Evolutionary conservation across 192 early-diverging fungal genomes (phyloP), one percentile per base, ranked within the genome.

Genomic region (Entomortierella lignicola): DNA sequence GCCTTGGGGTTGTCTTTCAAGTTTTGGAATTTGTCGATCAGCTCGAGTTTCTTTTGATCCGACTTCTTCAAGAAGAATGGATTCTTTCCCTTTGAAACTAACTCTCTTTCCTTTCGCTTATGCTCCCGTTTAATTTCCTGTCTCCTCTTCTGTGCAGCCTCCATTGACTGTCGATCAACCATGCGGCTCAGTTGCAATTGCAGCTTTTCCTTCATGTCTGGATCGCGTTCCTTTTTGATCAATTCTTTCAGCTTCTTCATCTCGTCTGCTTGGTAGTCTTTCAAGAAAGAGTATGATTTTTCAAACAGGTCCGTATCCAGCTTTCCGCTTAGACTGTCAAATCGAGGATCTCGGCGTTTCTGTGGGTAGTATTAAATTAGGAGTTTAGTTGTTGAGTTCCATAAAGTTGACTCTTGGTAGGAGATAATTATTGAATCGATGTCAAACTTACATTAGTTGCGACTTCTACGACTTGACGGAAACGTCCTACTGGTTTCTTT

Each of bases 41-140:
- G 77, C 77, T 94, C 94, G 52, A 96, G 64, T 63, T 94, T 93
- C 86, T 95, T 93, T 72, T 90, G 82, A 27, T 94, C 92, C 77
- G 89, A 87, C 74, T 93, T 91, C 81, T 98, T 98, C 54, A 98
- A 83, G 85, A 90, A 98, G 83, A 91, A 99, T 30, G 98, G 96
- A 63, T 88, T 94, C 85, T 99, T 98, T 34, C 98, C 98, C 77
- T 94, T 80, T 71, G 90, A 84, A 34, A 97, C 89, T 57, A 90
- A 68, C 53, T 95, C 94, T 30, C 74, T 73, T 80, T 99, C 97
- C 63, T 79, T 88, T 82, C 95, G 94, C 66, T 92, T 92, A 77
- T 93, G 91, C 43, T 91, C 90, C 39, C 90, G 85, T 63, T 92
- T 88, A 15, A 97, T 85, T 58, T 88, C 75, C 65, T 92, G 89